Percentiles rank a stretch among this genome's conserved stretches.
phyloP scores from a whole-genome alignment of 345 rosid species.

The Citrus glauca region DNA sequence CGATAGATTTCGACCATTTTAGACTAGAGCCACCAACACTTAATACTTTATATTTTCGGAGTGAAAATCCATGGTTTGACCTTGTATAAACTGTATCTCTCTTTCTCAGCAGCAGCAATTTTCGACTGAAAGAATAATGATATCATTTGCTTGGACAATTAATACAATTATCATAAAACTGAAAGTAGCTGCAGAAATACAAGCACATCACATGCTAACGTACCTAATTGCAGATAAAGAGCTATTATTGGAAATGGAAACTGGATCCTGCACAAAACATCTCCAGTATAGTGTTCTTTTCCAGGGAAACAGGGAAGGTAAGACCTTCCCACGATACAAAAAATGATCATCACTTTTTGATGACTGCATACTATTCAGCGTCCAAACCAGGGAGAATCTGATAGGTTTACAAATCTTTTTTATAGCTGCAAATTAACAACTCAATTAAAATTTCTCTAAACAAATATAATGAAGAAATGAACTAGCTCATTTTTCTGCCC shows the following conservation, averaged over 20 bases:
- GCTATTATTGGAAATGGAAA: conserved; percentile 30
- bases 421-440: conserved; percentile 40
- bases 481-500: background rate
- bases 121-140: conserved; percentile 43
- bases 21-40: conserved; percentile 88
- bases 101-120: conserved; percentile 61
- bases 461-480: background rate
- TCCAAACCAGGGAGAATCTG: conserved; percentile 77
- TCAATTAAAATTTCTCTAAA: conserved; percentile 4
- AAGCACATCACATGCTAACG: conserved; percentile 15
- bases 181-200: conserved; percentile 22
- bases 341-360: conserved; percentile 31
- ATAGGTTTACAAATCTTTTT: conserved; percentile 46
- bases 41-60: conserved; percentile 79
- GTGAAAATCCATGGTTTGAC: conserved; percentile 83
- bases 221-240: conserved; percentile 68
- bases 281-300: conserved; percentile 76
- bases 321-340: conserved; percentile 40
- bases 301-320: conserved; percentile 83
- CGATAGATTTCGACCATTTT: conserved; percentile 96
- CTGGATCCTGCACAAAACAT: conserved; percentile 40
- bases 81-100: conserved; percentile 80
- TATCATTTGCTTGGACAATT: conserved; percentile 19
- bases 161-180: conserved; percentile 6
- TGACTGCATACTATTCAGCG: conserved; percentile 41